A percentile compares a stretch with the other conserved stretches of the same genome.
Evolutionary conservation across 352 stramenopile genomes (phyloP).

Genomic region (Phytopythium montanum): DNA sequence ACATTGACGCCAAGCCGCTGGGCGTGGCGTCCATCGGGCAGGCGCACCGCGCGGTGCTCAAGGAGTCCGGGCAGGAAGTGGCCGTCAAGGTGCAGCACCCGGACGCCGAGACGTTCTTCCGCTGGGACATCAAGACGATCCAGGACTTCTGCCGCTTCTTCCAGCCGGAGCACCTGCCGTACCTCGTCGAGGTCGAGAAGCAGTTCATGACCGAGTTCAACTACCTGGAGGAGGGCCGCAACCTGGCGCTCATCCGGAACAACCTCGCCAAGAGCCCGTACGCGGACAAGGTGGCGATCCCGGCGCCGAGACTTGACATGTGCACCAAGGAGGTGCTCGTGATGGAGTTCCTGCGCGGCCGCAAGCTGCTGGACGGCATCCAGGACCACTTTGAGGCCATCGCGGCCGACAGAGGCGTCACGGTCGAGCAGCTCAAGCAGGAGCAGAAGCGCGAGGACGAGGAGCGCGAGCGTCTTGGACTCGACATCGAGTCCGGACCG

Average conservation of each 20-base stretch:
- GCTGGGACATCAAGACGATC: slow-evolving; percentile 96
- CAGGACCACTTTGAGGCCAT: slow-evolving; percentile 90
- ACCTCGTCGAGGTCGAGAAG: slow-evolving; percentile 94
- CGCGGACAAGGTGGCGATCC: slow-evolving; percentile 69
- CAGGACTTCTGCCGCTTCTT: slow-evolving; percentile 95
- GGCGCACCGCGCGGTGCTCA: slow-evolving; percentile 70
- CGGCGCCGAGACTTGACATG: slow-evolving; percentile 80
- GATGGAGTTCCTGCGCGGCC: slow-evolving; percentile 93
- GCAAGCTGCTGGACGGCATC: slow-evolving; percentile 84
- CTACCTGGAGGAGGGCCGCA: slow-evolving; percentile 91
- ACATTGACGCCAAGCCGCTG: slow-evolving; percentile 67
- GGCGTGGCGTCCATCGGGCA: slow-evolving; percentile 83
- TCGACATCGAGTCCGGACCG: slow-evolving; percentile 77
- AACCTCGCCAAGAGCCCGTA: slow-evolving; percentile 89
- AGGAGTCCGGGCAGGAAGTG: slow-evolving; percentile 60
- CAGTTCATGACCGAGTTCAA: slow-evolving; percentile 99
- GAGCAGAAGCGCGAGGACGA: slow-evolving; percentile 75
- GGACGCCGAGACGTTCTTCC: slow-evolving; percentile 92
- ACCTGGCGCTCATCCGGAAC: slow-evolving; percentile 81
- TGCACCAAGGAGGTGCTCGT: slow-evolving; percentile 95
- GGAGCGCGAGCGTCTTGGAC: slow-evolving; percentile 45
- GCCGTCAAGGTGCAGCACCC: slow-evolving; percentile 94
- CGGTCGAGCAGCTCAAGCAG: slow-evolving; percentile 76
- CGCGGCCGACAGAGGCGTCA: slow-evolving; percentile 81
- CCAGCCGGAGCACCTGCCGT: slow-evolving; percentile 92